Percentiles rank a stretch among this genome's conserved stretches.
Conservation (phyloP, 2,329 filamentous ascomycete species). For the Fusarium transvaalense region DNA sequence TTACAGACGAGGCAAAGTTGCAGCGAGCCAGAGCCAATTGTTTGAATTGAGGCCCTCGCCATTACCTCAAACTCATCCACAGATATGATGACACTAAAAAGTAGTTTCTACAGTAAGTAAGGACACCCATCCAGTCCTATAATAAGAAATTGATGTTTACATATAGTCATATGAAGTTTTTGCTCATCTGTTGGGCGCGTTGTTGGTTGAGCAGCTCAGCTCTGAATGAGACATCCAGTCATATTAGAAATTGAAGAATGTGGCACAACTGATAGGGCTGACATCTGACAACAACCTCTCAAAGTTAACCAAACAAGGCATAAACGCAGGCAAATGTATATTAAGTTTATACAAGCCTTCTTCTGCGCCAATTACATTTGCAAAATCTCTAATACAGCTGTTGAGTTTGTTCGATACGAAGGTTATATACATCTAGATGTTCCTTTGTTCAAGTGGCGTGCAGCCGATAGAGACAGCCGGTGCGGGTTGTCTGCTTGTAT, state of each 20-base stretch:
- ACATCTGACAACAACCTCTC: neutral
- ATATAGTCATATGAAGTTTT: conserved; percentile 11
- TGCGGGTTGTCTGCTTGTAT: too few relatives aligned
- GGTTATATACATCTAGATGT: neutral
- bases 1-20: neutral
- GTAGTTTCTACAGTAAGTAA: neutral
- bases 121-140: neutral
- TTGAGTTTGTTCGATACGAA: neutral
- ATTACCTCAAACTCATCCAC: neutral
- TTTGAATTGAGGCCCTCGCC: conserved; percentile 30
- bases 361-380: neutral
- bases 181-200: neutral
- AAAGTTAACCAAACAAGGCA: neutral
- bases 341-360: neutral
- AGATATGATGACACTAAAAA: conserved; percentile 5
- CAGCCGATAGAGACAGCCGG: neutral
- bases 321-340: neutral
- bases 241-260: conserved; percentile 2
- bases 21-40: neutral
- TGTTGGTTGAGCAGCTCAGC: conserved; percentile 27
- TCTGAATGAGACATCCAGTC: conserved; percentile 10
- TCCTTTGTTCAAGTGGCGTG: neutral
- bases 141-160: neutral
- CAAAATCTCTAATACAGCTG: neutral
- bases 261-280: conserved; percentile 11